These are phyloP conservation scores for Ogataea philodendri DNA, from an alignment of 805 yeast genomes.

Conservation along the genomic window DNA sequence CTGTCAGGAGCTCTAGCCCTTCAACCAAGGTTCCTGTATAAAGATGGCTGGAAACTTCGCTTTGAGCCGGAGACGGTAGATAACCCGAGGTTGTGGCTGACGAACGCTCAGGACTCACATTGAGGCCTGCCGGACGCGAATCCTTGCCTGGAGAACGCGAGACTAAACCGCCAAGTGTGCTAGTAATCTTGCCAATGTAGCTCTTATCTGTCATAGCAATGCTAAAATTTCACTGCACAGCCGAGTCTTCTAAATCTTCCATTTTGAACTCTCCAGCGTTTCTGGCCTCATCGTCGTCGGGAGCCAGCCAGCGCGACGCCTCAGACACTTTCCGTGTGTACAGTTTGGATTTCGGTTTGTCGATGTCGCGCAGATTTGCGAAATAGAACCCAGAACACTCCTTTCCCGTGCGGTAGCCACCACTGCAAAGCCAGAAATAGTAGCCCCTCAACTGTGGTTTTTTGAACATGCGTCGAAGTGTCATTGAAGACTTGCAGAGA, in stretches of 20 bases:
- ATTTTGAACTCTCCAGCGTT: constrained; percentile 2
- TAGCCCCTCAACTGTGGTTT: constrained; percentile 46
- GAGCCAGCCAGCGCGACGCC: constrained; percentile 47
- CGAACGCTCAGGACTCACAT: not conserved
- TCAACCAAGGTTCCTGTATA: constrained; percentile 10
- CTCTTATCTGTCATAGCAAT: too few species aligned
- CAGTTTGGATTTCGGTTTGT: constrained; percentile 2
- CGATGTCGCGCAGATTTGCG: constrained; percentile 41
- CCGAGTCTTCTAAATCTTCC: constrained; percentile 5
- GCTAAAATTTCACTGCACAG: constrained; percentile 1
- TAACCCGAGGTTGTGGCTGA: not conserved
- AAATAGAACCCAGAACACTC: constrained; percentile 50
- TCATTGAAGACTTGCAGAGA: constrained; percentile 43
- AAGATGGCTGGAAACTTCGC: constrained; percentile 3
- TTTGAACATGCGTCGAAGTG: constrained; percentile 54
- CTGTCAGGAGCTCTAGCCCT: constrained; percentile 20
- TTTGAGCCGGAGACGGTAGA: constrained; percentile 7
- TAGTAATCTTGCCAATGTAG: too few species aligned
- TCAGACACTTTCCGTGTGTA: constrained; percentile 34
- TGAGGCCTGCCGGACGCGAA: not conserved
- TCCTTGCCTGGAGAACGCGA: not conserved
- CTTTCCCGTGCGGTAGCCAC: constrained; percentile 39
- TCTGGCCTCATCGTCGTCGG: constrained; percentile 35
- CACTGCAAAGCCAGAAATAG: constrained; percentile 67
- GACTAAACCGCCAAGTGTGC: constrained; percentile 1